Conservation (phyloP, 352 stramenopile species). For the Phytophthora boehmeriae region DNA sequence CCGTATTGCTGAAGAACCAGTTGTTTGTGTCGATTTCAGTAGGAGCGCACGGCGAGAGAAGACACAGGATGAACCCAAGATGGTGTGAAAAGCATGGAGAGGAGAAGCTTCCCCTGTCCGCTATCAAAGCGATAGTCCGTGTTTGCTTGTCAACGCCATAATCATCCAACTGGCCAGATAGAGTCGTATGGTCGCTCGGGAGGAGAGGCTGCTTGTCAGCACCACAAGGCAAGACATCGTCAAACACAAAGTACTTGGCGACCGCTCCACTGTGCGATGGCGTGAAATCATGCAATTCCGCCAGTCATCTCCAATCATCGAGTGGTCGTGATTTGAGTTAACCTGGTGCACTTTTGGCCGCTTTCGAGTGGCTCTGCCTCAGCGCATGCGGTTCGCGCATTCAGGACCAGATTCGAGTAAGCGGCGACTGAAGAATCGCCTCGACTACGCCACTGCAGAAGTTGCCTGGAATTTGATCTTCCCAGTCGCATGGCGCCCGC, state of each 20-base stretch:
- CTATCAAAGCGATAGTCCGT: conserved; percentile 3
- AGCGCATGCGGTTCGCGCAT: too few relatives aligned
- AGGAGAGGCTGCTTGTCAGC: background rate
- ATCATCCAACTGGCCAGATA: background rate
- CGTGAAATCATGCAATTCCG: too few relatives aligned
- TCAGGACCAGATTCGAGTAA: too few relatives aligned
- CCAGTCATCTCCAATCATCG: too few relatives aligned
- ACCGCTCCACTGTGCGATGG: too few relatives aligned
- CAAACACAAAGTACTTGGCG: too few relatives aligned
- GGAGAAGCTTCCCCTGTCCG: background rate
- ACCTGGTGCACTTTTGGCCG: conserved; percentile 4
- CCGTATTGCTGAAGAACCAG: background rate
- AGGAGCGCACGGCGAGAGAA: background rate
- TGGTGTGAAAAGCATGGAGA: conserved; percentile 1
- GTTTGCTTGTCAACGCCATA: background rate
- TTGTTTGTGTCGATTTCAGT: background rate
- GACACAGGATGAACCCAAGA: conserved; percentile 1
- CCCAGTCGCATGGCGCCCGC: background rate
- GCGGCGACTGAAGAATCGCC: too few relatives aligned
- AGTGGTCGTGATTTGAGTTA: background rate
- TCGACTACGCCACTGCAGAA: background rate
- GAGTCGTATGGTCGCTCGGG: background rate
- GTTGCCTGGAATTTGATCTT: background rate
- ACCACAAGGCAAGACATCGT: background rate
- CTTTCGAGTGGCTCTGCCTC: too few relatives aligned